phyloP scores from a whole-genome alignment of 352 stramenopile species.

The Phytophthora cryptogea region DNA sequence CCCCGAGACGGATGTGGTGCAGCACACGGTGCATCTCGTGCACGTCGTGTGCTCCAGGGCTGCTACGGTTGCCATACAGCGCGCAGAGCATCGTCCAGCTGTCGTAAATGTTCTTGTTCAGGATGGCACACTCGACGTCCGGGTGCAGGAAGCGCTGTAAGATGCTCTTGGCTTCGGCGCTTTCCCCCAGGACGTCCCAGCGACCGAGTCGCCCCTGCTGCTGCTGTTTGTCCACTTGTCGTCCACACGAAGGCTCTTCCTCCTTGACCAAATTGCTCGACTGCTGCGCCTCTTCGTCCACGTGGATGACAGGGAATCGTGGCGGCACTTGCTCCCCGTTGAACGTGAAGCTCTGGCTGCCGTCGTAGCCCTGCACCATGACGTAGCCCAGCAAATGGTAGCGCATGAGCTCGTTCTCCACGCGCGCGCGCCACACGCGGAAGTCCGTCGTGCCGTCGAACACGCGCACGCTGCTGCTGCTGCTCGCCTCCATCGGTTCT shows the following conservation, averaged over 20 bases:
- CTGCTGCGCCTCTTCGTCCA: slow-evolving; percentile 24
- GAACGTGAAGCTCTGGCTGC: slow-evolving; percentile 47
- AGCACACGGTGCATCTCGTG: slow-evolving; percentile 53
- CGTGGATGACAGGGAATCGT: slow-evolving; percentile 25
- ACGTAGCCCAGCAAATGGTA: slow-evolving; percentile 58
- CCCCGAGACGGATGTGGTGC: slow-evolving; percentile 46
- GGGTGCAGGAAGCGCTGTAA: slow-evolving; percentile 51
- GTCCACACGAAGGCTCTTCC: slow-evolving; percentile 15
- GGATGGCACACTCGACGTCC: slow-evolving; percentile 48
- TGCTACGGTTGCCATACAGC: slow-evolving; percentile 44
- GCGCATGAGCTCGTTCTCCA: slow-evolving; percentile 59
- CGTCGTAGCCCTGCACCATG: slow-evolving; percentile 47
- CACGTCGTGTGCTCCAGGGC: slow-evolving; percentile 36
- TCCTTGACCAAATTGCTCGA: slow-evolving; percentile 22
- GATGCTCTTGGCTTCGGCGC: slow-evolving; percentile 54
- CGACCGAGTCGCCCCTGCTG: slow-evolving; percentile 33
- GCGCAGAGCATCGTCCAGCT: slow-evolving; percentile 51
- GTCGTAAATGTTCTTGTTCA: slow-evolving; percentile 59
- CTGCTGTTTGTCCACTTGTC: slow-evolving; percentile 1
- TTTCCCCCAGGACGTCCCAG: slow-evolving; percentile 43
- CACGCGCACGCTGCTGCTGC: slow-evolving; percentile 27
- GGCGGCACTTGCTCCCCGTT: slow-evolving; percentile 50
- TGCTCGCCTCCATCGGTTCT: slow-evolving; percentile 20
- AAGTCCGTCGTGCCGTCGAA: slow-evolving; percentile 57
- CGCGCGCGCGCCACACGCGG: slow-evolving; percentile 43